phyloP scores from a whole-genome alignment of 1,139 yeast genomes.

The Cylindricascospora bacillispora region DNA sequence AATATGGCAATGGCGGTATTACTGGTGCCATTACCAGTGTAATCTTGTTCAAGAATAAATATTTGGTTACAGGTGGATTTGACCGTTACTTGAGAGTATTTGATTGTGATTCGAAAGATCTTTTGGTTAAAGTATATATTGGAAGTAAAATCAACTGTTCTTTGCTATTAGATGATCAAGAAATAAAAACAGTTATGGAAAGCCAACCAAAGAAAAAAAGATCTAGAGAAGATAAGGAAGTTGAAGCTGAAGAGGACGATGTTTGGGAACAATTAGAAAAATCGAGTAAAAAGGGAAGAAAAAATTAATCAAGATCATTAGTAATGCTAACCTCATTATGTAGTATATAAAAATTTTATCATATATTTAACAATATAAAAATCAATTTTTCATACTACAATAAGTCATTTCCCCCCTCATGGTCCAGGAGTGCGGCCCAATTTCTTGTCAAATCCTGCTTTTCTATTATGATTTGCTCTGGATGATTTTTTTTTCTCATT shows the following conservation, averaged over 20 bases:
- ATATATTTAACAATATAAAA: too few relatives aligned
- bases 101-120: constrained; percentile 43
- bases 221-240: constrained; percentile 9
- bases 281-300: constrained; percentile 1
- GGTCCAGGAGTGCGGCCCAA: constrained; percentile 27
- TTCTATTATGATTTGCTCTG: constrained; percentile 52
- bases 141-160: constrained; percentile 63
- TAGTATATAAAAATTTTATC: too few relatives aligned
- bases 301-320: too few relatives aligned
- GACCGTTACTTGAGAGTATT: constrained; percentile 78
- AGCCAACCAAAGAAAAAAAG: constrained; percentile 6
- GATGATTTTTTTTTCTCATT: constrained; percentile 47
- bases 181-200: constrained; percentile 12
- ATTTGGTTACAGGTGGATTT: constrained; percentile 59
- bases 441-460: constrained; percentile 47
- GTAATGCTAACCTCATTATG: too few relatives aligned
- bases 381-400: too few relatives aligned
- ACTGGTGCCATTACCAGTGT: constrained; percentile 32
- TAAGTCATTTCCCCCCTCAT: too few relatives aligned
- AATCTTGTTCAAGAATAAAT: constrained; percentile 12
- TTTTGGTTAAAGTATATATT: constrained; percentile 57
- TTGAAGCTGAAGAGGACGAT: constrained; percentile 5
- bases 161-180: constrained; percentile 30
- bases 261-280: constrained; percentile 9
- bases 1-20: constrained; percentile 32